These are phyloP conservation scores for Oehlia diaphana DNA, from an alignment of 192 early-diverging fungal genomes.

Conservation along the genomic window DNA sequence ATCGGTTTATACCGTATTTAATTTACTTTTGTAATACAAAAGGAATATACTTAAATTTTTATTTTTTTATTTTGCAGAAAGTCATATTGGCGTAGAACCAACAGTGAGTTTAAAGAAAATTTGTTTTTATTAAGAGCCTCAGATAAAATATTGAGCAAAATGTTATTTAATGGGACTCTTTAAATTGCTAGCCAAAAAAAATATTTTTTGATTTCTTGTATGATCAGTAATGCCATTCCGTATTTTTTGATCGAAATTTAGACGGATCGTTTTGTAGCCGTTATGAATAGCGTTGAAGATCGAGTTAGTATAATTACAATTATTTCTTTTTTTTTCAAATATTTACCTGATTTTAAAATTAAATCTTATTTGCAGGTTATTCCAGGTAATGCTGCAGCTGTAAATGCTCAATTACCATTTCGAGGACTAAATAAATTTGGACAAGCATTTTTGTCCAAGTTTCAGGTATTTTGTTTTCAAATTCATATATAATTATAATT, in stretches of 20 bases:
- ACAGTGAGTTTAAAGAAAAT: constrained; percentile 45
- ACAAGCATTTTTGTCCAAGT: constrained; percentile 75
- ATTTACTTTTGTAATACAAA: background rate
- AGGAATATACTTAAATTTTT: background rate
- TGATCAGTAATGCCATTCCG: background rate
- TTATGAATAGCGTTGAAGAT: constrained; percentile 71
- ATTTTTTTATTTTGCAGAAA: constrained; percentile 38
- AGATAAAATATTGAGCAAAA: too few relatives aligned
- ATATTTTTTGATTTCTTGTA: background rate
- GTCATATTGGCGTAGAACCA: constrained; percentile 86
- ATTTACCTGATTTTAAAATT: background rate
- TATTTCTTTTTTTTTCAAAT: background rate
- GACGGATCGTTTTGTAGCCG: constrained; percentile 85
- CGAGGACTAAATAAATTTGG: constrained; percentile 80
- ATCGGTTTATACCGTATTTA: background rate
- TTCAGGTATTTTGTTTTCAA: constrained; percentile 47
- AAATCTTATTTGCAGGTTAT: constrained; percentile 59
- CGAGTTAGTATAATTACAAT: constrained; percentile 1
- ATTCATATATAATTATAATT: background rate
- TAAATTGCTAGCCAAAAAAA: background rate
- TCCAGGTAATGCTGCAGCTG: constrained; percentile 85
- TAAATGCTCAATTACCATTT: constrained; percentile 80
- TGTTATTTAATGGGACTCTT: too few relatives aligned
- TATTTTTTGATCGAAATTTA: constrained; percentile 30
- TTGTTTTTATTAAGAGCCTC: background rate